Evolutionary conservation across 345 rosid species (phyloP), one percentile per base, ranked within the genome.

Genomic region (Zanthoxylum bungeanum): DNA sequence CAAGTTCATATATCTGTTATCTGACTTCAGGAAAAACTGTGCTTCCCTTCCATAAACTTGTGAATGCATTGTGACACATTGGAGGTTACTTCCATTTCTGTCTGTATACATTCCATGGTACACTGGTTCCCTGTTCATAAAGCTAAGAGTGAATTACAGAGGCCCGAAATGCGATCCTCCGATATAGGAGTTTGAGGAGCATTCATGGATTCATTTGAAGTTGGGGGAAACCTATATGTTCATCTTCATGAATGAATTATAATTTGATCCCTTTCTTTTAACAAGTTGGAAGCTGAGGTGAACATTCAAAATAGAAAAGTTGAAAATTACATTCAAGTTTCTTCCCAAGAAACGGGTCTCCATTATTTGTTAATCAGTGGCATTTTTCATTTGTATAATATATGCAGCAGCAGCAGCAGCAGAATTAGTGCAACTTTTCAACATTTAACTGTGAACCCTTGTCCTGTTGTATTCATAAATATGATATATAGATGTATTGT

Each of bases 41-140:
- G 66, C 75, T 71, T 74, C 61, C 79, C 69, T 53, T 67, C 71
- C 79, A 70, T 76, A 50, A 55, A 58, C 81, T 73, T 11, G 47
- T 55, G 37, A 61, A 66, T 73, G 80, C 79, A 74, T 34, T 36
- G 50, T 60, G 62, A 55, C 71, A 68, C 66, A 60, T 62, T 36
- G 76, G 77, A 69, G 82, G 82, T 80, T 74, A 76, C 79, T 73
- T 64, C 22, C 69, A 73, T 71, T 64, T 71, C 71, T 67, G 52
- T 60, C 46, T 64, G 33, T 72, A 46, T 79, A 58, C 51, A 60
- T 60, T 60, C 73, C 75, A 51, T 74, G 74, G 76, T 60, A 74
- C 68, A 69, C 60, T 64, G 44, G 60, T 50, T 37, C 31, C 60
- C 60, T 37, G 37, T 74, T 73, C 63, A 30, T 69, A 78, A 58